Evolutionary conservation across 139 green algal species (phyloP).

Genomic region (Chlamydomonas schloesseri): DNA sequence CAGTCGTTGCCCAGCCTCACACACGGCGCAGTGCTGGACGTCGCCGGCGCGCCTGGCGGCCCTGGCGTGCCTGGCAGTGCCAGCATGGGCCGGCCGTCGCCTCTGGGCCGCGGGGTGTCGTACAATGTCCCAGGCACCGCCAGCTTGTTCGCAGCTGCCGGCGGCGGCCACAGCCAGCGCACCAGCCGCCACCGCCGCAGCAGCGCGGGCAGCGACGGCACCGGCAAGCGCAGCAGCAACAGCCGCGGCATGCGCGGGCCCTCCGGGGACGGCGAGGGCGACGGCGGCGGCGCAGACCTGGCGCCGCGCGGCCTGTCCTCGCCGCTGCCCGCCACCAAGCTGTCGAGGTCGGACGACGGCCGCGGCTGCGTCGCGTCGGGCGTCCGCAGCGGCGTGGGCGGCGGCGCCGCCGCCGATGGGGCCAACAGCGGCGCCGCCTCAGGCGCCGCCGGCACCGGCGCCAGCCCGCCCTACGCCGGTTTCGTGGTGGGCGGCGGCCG

Average conservation of each 20-base stretch:
- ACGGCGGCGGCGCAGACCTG: not conserved
- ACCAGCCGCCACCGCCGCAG: not conserved
- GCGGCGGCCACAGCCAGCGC: not conserved
- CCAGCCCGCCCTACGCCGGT: not conserved
- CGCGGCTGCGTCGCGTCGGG: not conserved
- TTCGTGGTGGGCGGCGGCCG: not conserved
- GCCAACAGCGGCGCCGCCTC: not conserved
- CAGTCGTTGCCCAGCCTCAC: no score
- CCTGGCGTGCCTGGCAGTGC: no score
- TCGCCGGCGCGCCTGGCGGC: no score
- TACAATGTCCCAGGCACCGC: not conserved
- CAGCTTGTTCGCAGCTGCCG: no score
- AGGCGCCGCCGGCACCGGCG: not conserved
- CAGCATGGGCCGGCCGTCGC: not conserved
- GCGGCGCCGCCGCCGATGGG: not conserved
- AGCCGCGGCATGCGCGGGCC: not conserved
- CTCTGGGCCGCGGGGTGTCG: not conserved
- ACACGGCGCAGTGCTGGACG: no score
- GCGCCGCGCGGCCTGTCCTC: constrained; percentile 5
- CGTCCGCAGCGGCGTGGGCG: not conserved
- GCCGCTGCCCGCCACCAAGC: not conserved
- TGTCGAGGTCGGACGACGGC: not conserved
- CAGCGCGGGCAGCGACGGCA: not conserved
- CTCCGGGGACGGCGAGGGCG: not conserved
- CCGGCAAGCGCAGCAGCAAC: constrained; percentile 1